Base-by-base conservation (phyloP, 768 basidiomycete species). In the Hemileccinum rubropunctum region DNA sequence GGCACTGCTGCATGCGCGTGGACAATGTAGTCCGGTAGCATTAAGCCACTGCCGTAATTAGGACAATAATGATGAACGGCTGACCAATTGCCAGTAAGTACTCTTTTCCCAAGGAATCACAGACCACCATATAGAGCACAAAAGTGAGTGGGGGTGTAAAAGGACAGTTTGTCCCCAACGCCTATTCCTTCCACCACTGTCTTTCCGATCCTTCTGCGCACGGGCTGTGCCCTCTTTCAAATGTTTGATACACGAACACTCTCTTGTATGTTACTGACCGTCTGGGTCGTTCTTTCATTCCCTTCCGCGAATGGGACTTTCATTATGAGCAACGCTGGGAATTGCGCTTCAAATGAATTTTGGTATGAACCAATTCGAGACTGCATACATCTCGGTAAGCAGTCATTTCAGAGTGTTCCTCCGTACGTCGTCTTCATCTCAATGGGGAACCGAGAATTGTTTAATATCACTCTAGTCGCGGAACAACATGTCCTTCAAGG, bases 301-400 rank as follows among this genome's bases (percentile, higher is more conserved):
- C 48, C 26, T 33, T 28, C 38, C 1, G 45, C 45, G 17, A 47
- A 56, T 28, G 54, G 56, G 17, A 26, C 42, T 32, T 30, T 50
- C 30, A 41, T 40, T 46, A 37, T 17, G 43, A 54, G 39, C 43
- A 41, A 45, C 13, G 34, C 52, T 38, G 47, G 49, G 17, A 52
- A 42, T 56, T 61, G 56, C 40, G 45, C 52, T 10, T 33, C 23
- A 23, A 47, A 58, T 45, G 59, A 50, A 54, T 37, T 51, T 21
- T 58, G 56, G 60, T 53, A 55, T 39, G 48, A 52, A 41, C 45
- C 50, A 13, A 43, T 55, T 26, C 45, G 6, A 10, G 35, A 37
- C 14, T 59, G 56, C 41, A 47, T 54, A 17, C 51, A 45, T 42
- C 39, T 47, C n/a, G 48, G 45, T 7, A 52, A 41, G 13, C 36